phyloP scores from a whole-genome alignment of 805 yeast genomes.

The Metschnikowia aberdeeniae region DNA sequence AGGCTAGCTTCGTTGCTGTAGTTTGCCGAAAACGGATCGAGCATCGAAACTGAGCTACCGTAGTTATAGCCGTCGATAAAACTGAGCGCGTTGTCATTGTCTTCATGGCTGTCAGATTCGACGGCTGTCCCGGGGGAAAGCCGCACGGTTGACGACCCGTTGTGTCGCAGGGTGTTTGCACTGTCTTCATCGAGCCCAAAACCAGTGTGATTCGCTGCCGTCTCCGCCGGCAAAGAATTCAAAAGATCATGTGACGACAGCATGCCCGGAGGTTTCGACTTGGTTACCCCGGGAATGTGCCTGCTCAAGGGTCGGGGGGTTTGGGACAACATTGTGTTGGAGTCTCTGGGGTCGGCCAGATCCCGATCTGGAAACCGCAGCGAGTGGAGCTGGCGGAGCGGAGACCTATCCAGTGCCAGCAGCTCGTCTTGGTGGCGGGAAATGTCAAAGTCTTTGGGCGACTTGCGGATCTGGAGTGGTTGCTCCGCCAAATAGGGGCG shows the following conservation, averaged over 20 bases:
- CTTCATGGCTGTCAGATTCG: too few relatives aligned
- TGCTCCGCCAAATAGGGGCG: background rate
- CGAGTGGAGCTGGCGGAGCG: conserved; percentile 2
- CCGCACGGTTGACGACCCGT: too few relatives aligned
- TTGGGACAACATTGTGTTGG: background rate
- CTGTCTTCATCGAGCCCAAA: too few relatives aligned
- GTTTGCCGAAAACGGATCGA: background rate
- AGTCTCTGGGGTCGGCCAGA: background rate
- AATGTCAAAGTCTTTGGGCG: conserved; percentile 1
- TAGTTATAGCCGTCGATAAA: conserved; percentile 1
- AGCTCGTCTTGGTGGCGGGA: background rate
- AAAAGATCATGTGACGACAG: background rate
- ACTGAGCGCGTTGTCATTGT: background rate
- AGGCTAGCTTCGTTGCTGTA: background rate
- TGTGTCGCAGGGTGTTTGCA: too few relatives aligned
- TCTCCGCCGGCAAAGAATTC: background rate
- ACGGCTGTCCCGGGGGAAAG: too few relatives aligned
- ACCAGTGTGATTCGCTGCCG: too few relatives aligned
- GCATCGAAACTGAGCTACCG: conserved; percentile 3
- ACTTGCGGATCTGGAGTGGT: background rate
- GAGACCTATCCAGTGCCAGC: background rate
- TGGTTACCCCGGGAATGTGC: too few relatives aligned
- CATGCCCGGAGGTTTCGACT: too few relatives aligned
- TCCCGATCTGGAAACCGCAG: background rate
- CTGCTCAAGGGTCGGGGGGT: background rate